Conservation (phyloP, 176 grass and related monocot species). For the Dactylis glomerata region DNA sequence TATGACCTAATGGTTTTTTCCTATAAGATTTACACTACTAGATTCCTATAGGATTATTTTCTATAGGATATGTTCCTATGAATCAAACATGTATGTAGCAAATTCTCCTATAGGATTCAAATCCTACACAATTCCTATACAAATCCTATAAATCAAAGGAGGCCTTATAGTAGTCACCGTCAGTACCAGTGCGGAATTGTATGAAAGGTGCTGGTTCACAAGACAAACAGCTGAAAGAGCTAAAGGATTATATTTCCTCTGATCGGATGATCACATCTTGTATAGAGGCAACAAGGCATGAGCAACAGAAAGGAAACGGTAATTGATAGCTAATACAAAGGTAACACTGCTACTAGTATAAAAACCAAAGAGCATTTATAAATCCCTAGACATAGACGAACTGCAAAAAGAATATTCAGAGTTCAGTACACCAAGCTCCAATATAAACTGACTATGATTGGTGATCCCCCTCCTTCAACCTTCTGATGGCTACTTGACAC, state of each 20-base stretch:
- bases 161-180: no score
- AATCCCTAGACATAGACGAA: constrained; percentile 71
- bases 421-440: constrained; percentile 65
- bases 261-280: constrained; percentile 20
- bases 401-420: constrained; percentile 86
- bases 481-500: constrained; percentile 56
- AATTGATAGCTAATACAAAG: constrained; percentile 27
- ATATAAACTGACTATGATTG: constrained; percentile 56
- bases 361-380: constrained; percentile 50
- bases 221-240: neutral
- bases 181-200: neutral
- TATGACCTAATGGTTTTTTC: no score
- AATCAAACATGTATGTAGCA: no score
- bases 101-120: no score
- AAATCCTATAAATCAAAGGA: no score
- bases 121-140: no score
- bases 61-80: no score
- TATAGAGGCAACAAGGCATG: constrained; percentile 22
- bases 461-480: constrained; percentile 56
- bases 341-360: constrained; percentile 37
- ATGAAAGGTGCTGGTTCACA: neutral
- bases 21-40: no score
- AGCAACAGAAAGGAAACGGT: neutral
- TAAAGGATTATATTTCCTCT: constrained; percentile 4
- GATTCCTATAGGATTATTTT: no score